Conservation (phyloP, 495 filamentous ascomycete species). For the Darksidea phi region DNA sequence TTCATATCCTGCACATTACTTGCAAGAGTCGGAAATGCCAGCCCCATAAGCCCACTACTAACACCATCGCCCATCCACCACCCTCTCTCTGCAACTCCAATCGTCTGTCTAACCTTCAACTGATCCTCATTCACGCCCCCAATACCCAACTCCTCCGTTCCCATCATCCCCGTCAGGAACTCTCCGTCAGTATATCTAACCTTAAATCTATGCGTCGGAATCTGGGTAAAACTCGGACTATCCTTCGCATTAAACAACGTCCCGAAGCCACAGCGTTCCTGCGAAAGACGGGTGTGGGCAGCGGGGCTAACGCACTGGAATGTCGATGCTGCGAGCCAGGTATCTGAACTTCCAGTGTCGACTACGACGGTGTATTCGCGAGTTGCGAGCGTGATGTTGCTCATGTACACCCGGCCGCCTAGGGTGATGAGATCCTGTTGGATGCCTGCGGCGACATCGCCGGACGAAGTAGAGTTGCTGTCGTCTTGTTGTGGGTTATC, state of each 20-base stretch:
- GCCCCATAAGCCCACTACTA: constrained; percentile 59
- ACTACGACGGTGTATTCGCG: constrained; percentile 53
- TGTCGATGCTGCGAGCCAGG: constrained; percentile 53
- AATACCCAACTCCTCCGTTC: constrained; percentile 56
- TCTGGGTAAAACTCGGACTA: constrained; percentile 42
- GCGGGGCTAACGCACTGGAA: constrained; percentile 50
- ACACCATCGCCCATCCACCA: constrained; percentile 51
- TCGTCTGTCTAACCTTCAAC: constrained; percentile 50
- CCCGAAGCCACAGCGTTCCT: constrained; percentile 52
- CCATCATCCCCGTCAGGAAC: constrained; percentile 56
- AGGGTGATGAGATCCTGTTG: constrained; percentile 17
- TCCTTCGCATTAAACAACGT: constrained; percentile 43
- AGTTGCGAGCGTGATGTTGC: constrained; percentile 42
- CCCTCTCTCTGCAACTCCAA: constrained; percentile 53
- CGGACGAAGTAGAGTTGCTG: background rate
- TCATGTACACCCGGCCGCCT: constrained; percentile 35
- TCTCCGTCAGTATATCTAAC: constrained; percentile 62
- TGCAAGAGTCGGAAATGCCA: constrained; percentile 60
- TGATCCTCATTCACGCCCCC: constrained; percentile 39
- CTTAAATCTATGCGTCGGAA: constrained; percentile 55
- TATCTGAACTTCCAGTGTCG: constrained; percentile 64
- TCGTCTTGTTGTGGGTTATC: too few species aligned
- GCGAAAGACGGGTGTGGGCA: constrained; percentile 32
- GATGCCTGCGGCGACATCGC: background rate
- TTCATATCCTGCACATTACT: constrained; percentile 44